Base-by-base conservation (phyloP, 1,139 yeast species). In the Kodamaea fungicola region DNA sequence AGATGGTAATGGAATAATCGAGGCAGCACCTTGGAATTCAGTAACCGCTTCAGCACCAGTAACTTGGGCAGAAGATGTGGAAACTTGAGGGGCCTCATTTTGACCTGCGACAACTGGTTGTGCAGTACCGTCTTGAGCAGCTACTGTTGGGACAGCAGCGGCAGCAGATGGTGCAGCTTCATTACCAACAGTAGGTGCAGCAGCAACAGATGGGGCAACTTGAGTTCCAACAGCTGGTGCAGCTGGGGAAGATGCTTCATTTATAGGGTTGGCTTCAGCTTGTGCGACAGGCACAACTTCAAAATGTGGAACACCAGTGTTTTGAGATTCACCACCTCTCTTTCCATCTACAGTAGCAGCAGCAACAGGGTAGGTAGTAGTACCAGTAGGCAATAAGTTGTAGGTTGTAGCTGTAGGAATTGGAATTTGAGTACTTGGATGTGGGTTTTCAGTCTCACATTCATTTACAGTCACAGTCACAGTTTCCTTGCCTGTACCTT, bases 1-100 rank as follows among this genome's bases (percentile, higher is more conserved):
- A 10, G 8, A 43, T 12, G 42, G 33, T 10, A 37, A 30, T 16
- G 43, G 38, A n/a, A n/a, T 10, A 10, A 10, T 25, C 12, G 21
- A 12, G 13, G 31, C 10, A 10, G 6, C 21, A 7, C 10, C 31
- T 10, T 10, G 10, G 13, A 16, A 10, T 31, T 24, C 27, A 8
- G 28, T 22, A 22, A 27, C 12, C 19, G 33, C 22, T 21, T 19
- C 32, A 19, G 24, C 12, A n/a, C 21, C 34, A 29, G 55, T 32
- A 28, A 52, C 52, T 33, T 16, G 32, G 12, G 25, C 21, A 39
- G 25, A n/a, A 12, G 33, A 22, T 12, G 28, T 12, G 9, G 27
- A 12, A 30, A 23, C 21, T 6, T 12, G 8, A 7, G 32, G 21
- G 22, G 21, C 25, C 21, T 12, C 16, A 12, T 22, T 10, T 8